Evolutionary conservation across 2,329 filamentous ascomycete species (phyloP), one percentile per base, ranked within the genome.

Genomic region (Fusarium austroafricanum): DNA sequence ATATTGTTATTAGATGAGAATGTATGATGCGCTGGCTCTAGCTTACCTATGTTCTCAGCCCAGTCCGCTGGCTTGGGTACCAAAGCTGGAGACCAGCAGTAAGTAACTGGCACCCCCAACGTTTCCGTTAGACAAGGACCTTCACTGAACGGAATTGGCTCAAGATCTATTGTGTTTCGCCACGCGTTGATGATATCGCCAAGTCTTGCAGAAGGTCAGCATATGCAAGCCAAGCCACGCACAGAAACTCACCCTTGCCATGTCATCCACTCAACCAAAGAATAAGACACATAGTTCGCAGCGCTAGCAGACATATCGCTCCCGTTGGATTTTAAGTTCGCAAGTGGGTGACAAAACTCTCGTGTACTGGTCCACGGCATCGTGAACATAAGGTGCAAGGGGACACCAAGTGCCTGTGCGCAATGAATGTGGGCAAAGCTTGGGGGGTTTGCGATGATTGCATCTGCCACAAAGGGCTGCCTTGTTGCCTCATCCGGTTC

Each of bases 281-380:
- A 85, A 71, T 93, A 93, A 23, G 21, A 23, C 21, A 23, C 21
- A 23, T 23, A 23, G 21, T 23, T 23, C 6, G 21, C 21, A 23
- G 21, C 21, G 6, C 21, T 23, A 4, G 21, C 21, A 23, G 21
- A 23, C 21, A 23, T 23, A 23, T 23, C 21, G 21, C 21, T 23
- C 4, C 21, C 21, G 6, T 23, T 23, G 6, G 21, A 4, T 23
- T 23, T 23, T 6, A 26, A 3, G 26, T 26, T 26, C 6, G 90
- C 90, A 9, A 93, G 81, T 1, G 91, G 91, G 72, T 93, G 91
- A 0, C 90, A 89, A 62, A 93, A 93, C 1, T 87, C 84, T 71
- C 89, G 89, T 0, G 91, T 93, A 4, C 90, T 87, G 9, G 89
- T 90, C 87, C 90, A 93, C 0, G 91, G 91, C 90, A 93, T 93